Base-by-base conservation (phyloP, 495 filamentous ascomycete species). In the Hypomontagnella submonticulosa region DNA sequence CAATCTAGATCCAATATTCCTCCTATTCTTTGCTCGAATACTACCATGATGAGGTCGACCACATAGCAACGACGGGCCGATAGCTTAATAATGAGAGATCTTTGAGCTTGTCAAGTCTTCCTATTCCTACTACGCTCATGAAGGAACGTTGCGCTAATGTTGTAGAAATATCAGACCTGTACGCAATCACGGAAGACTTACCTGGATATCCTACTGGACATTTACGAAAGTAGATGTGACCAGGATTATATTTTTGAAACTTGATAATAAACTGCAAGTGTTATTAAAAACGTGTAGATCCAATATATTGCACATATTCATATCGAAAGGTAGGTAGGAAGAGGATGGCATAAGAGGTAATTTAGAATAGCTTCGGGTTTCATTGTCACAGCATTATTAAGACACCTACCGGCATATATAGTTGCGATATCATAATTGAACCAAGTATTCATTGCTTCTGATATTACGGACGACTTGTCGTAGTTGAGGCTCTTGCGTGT, bases 231-330 rank as follows among this genome's bases (percentile, higher is more conserved):
- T 20, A 38, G n/a, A 43, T 6, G 4, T 36, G n/a, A 12, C 23
- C 4, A 46, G 13, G 34, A 12, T 33, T 18, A 37, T 50, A 56
- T 56, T 36, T 13, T 27, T 30, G 38, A 51, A 30, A 42, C 37
- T 10, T 20, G 12, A n/a, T 11, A 50, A 59, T 38, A 27, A 6
- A 42, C 43, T 42, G 36, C 6, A 32, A 5, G 32, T 19, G 9
- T 7, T 50, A 37, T 15, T 33, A n/a, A 55, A 60, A 11, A 36
- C 42, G 46, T 51, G 50, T 44, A 43, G 43, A 56, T 55, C 30
- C 27, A 60, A 66, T 66, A 61, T 56, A 52, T 52, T 13, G 12
- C 34, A 50, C 36, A 63, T 43, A 48, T 34, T n/a, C 16, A 34
- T 54, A 36, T 9, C 23, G 23, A 27, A 27, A 8, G 36, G 32